phyloP scores from a whole-genome alignment of 2,329 filamentous ascomycete genomes.

The Cyanodermella asteris region DNA sequence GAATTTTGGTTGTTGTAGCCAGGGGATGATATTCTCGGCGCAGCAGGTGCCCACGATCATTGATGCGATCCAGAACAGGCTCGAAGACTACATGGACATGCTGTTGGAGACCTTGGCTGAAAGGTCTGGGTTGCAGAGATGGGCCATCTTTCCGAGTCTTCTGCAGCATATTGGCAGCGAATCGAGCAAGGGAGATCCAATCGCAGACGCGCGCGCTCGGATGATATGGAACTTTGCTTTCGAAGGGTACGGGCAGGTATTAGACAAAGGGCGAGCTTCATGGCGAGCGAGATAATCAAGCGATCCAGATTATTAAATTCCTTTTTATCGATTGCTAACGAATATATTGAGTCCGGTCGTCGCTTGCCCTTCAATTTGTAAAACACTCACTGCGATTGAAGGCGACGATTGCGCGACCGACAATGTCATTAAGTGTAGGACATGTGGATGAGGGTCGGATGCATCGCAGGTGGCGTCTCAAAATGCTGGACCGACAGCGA shows the following conservation, averaged over 20 bases:
- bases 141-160: constrained; percentile 5
- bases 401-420: too few species aligned
- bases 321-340: constrained; percentile 58
- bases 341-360: constrained; percentile 66
- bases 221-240: constrained; percentile 7
- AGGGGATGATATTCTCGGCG: constrained; percentile 22
- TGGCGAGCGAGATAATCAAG: too few species aligned
- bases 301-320: too few species aligned
- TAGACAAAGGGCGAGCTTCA: constrained; percentile 29
- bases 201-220: constrained; percentile 4
- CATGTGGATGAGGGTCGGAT: too few species aligned
- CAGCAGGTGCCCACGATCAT: constrained; percentile 6
- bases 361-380: too few species aligned
- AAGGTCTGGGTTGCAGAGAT: constrained; percentile 4
- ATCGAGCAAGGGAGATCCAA: constrained; percentile 6
- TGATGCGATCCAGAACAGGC: constrained; percentile 1
- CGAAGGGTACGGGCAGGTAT: constrained; percentile 12
- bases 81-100: constrained; percentile 6
- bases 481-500: too few species aligned
- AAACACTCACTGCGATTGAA: too few species aligned
- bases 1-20: constrained; percentile 22
- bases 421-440: too few species aligned
- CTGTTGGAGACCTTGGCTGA: constrained; percentile 6
- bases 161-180: constrained; percentile 6
- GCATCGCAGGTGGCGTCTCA: too few species aligned